Percentiles rank a stretch among this genome's conserved stretches.
These are phyloP conservation scores for Solanum hybrid DNA, from an alignment of 305 asterid species.

Conservation along the genomic window DNA sequence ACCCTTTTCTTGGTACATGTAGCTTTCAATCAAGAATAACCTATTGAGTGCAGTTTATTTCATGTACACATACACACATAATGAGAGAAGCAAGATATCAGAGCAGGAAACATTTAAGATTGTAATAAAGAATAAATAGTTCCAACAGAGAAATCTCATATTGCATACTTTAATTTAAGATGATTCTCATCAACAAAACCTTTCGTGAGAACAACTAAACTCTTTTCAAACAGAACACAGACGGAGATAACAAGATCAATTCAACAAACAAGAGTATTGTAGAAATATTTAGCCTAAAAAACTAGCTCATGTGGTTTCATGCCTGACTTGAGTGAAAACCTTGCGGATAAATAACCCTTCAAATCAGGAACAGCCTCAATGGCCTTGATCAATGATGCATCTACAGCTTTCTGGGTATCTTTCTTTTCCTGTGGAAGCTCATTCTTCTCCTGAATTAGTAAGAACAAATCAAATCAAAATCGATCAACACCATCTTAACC, in stretches of 20 bases:
- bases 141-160: neutral
- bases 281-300: conserved; percentile 28
- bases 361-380: conserved; percentile 51
- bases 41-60: neutral
- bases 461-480: neutral
- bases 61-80: neutral
- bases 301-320: conserved; percentile 72
- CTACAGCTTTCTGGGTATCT: conserved; percentile 60
- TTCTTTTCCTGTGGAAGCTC: conserved; percentile 57
- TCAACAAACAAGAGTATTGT: neutral
- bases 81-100: neutral
- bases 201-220: neutral
- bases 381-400: conserved; percentile 44
- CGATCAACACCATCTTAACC: neutral
- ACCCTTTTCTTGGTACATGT: conserved; percentile 18
- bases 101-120: neutral
- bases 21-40: neutral
- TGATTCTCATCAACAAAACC: neutral
- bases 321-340: conserved; percentile 69
- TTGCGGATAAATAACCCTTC: conserved; percentile 66
- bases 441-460: conserved; percentile 41
- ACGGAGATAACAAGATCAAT: conserved; percentile 11
- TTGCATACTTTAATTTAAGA: neutral
- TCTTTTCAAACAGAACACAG: neutral
- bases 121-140: neutral